Base-by-base conservation (phyloP, 1,284 basidiomycete genomes). In the Leccinum griseonigrum region DNA sequence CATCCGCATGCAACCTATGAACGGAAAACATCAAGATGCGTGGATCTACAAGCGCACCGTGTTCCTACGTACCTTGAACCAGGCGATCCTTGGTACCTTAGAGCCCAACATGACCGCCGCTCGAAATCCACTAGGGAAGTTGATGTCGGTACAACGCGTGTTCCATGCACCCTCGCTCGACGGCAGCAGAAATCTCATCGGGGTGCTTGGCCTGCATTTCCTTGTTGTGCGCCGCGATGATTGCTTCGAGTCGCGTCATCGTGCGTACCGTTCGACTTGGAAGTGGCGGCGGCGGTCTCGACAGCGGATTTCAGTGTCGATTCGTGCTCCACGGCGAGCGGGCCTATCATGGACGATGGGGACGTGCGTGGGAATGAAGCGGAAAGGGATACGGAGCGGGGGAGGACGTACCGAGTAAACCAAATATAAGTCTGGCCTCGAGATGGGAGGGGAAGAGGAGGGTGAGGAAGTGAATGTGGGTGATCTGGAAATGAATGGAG, bases 391-490 rank as follows among this genome's bases (percentile, higher is more conserved):
- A 10, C 4, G 29, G 22, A 22, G 11, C 9, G 40, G 0, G 29
- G 6, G 16, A 4, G 6, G 0, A 68, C 75, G 65, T 68, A 82
- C 92, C 94, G 13, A 98, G 85, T 40, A 97, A 82, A 65, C 87
- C 81, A 69, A 95, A 90, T 62, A 99, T 97, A 56, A 99, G 85
- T 26, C 90, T 82, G 3, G 87, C 89, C 77, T 99, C 97, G 38
- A 97, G 85, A n/a, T 84, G 80, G 4, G 97, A 98, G 1, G 97
- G 97, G 73, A 94, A 99, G n/a, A 99, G 84, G 5, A 99, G 84
- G 2, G 97, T 97, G 60, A 99, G 82, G 77, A 98, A 98, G 75
- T 99, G 97, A 59, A 99, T 98, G 76, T 99, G 96, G 0, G 97
- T 97, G 62, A 95, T 90, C 93, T 97, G 72, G 9, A 1, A 36